These are phyloP conservation scores for Apodospora peruviana DNA, from an alignment of 495 filamentous ascomycete species.

Conservation along the genomic window DNA sequence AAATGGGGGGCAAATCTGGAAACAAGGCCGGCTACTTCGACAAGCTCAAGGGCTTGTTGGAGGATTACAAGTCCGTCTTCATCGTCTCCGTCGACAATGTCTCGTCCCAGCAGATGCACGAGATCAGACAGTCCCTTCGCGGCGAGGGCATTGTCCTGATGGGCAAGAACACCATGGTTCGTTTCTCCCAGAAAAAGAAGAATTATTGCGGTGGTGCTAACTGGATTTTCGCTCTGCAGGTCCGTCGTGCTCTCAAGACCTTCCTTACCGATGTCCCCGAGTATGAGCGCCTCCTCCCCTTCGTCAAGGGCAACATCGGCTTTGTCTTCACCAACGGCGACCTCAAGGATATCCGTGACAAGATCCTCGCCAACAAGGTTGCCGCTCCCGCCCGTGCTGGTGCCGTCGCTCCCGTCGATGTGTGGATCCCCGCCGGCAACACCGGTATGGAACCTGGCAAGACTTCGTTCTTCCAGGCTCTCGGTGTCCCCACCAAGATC, in stretches of 20 bases:
- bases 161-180: constrained; percentile 99
- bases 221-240: constrained; percentile 39
- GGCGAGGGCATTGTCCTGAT: constrained; percentile 91
- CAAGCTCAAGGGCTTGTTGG: constrained; percentile 90
- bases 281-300: constrained; percentile 93
- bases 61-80: constrained; percentile 93
- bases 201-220: constrained; percentile 1
- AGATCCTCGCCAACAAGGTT: constrained; percentile 94
- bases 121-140: constrained; percentile 87
- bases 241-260: constrained; percentile 95
- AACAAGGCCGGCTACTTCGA: constrained; percentile 99
- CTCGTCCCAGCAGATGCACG: constrained; percentile 99
- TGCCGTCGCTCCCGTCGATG: constrained; percentile 87
- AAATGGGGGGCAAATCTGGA: constrained; percentile 96
- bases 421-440: constrained; percentile 91
- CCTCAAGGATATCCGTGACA: constrained; percentile 83
- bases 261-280: constrained; percentile 88
- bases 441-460: constrained; percentile 99
- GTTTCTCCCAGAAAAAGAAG: constrained; percentile 11
- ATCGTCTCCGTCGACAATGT: constrained; percentile 95
- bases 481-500: constrained; percentile 99
- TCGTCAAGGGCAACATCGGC: constrained; percentile 95
- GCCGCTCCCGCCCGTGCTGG: constrained; percentile 95
- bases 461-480: constrained; percentile 99
- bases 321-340: constrained; percentile 99